Percentiles rank a stretch among this genome's conserved stretches.
Conservation (phyloP, 2,329 filamentous ascomycete genomes). For the Colletotrichum lini region DNA sequence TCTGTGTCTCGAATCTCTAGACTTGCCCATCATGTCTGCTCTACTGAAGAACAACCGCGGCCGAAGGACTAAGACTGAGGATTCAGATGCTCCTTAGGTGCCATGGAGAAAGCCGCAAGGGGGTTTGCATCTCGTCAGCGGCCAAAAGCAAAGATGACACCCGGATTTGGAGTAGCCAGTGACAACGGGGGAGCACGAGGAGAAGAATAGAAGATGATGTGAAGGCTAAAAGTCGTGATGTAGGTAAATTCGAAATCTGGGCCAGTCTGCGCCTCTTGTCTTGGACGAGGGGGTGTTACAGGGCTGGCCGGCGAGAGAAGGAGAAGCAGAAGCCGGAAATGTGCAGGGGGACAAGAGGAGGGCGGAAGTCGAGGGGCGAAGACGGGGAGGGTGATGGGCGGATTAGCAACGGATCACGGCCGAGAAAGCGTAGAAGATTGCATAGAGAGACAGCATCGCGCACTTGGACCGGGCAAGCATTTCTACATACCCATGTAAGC, state of each 20-base stretch:
- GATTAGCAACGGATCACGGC: background rate
- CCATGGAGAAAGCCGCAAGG: background rate
- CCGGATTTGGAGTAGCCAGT: background rate
- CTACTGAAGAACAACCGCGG: background rate
- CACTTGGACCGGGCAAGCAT: background rate
- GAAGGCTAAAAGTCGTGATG: background rate
- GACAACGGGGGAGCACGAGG: background rate
- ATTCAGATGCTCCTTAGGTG: no score
- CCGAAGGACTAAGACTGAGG: background rate
- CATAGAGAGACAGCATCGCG: background rate
- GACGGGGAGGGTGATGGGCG: background rate
- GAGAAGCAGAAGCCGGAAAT: background rate
- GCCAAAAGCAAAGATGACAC: slow-evolving; percentile 16
- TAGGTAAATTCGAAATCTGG: background rate
- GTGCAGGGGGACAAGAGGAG: background rate
- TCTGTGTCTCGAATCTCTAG: background rate
- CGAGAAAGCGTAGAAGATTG: background rate
- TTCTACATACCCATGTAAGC: background rate
- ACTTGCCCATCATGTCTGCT: background rate
- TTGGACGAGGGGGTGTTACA: background rate
- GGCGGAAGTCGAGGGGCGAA: background rate
- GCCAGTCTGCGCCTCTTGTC: background rate
- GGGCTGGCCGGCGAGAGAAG: background rate
- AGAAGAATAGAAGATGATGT: background rate
- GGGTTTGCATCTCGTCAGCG: background rate